Evolutionary conservation across 1,139 yeast species (phyloP).

Genomic region (Chernovozyma sophiae-reginae): DNA sequence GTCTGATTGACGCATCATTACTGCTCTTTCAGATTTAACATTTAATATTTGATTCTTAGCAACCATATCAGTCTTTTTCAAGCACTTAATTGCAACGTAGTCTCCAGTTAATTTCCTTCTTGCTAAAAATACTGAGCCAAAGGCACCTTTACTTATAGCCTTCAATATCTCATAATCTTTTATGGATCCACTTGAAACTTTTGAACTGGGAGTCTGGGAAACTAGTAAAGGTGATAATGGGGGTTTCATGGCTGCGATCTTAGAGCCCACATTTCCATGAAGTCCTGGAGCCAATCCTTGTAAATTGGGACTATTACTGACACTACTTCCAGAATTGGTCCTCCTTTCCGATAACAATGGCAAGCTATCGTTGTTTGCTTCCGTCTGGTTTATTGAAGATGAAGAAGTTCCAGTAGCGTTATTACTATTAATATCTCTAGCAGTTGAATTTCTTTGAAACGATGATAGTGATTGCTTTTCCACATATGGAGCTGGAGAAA

Average conservation of each 20-base stretch:
- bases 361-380: conserved; percentile 8
- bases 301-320: background rate
- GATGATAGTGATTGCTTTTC: conserved; percentile 51
- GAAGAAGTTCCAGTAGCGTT: conserved; percentile 51
- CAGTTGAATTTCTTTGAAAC: conserved; percentile 46
- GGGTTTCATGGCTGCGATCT: conserved; percentile 35
- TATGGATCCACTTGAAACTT: conserved; percentile 63
- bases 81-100: conserved; percentile 91
- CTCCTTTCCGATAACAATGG: conserved; percentile 6
- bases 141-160: conserved; percentile 96
- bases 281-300: background rate
- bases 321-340: conserved; percentile 9
- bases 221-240: conserved; percentile 82
- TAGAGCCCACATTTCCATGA: conserved; percentile 7
- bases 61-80: conserved; percentile 92
- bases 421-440: conserved; percentile 12
- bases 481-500: conserved; percentile 51
- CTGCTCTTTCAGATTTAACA: conserved; percentile 92
- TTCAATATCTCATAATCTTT: conserved; percentile 86
- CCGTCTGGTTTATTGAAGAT: conserved; percentile 24
- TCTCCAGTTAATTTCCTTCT: conserved; percentile 85
- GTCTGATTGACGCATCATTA: conserved; percentile 94
- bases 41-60: conserved; percentile 95
- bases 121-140: conserved; percentile 90
- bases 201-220: conserved; percentile 48